Base-by-base conservation (phyloP, 495 filamentous ascomycete genomes). In the Pyronema domesticum region DNA sequence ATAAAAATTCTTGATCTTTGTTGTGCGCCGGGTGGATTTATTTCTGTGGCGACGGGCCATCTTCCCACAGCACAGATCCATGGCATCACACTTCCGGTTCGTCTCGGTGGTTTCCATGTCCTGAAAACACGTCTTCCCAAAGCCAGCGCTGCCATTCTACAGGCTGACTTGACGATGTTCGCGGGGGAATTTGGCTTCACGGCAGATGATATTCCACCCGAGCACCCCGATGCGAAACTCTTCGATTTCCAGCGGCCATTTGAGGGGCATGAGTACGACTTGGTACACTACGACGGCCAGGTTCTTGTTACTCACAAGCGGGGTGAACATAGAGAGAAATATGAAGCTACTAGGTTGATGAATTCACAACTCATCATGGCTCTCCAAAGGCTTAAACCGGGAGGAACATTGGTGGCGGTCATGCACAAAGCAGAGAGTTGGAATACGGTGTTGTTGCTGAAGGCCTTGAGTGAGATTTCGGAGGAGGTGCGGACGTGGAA, bases 281-380 rank as follows among this genome's bases (percentile, higher is more conserved):
- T 80, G 1, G 66, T 75, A 11, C 59, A 80, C 37, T 80, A 75
- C 63, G 76, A 80, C 55, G 76, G 76, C 1, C 73, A 79, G 45
- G 74, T 76, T 1, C 65, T 77, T 11, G 59, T 75, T 15, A 73
- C 64, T 0, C 76, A 80, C 19, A n/a, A 58, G 23, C 60, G 72
- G 15, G 65, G 68, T 19, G 37, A 56, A 39, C 72, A 76, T 58
- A 66, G 72, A 11, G 66, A 73, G 53, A 14, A 7, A 0, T 43
- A 55, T 9, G 74, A 80, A 65, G 65, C 65, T 0, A 49, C 39
- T 7, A 65, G 76, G 35, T 62, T 79, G 34, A 55, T 48, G 0
- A 45, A 60, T 3, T 57, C 69, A 1, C 74, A 80, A 58, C 65
- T 80, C 8, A 68, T 69, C 15, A 59, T 79, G 19, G 73, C 61